Evolutionary conservation across 495 filamentous ascomycete genomes (phyloP).

Genomic region (Aspergillus mulundensis): DNA sequence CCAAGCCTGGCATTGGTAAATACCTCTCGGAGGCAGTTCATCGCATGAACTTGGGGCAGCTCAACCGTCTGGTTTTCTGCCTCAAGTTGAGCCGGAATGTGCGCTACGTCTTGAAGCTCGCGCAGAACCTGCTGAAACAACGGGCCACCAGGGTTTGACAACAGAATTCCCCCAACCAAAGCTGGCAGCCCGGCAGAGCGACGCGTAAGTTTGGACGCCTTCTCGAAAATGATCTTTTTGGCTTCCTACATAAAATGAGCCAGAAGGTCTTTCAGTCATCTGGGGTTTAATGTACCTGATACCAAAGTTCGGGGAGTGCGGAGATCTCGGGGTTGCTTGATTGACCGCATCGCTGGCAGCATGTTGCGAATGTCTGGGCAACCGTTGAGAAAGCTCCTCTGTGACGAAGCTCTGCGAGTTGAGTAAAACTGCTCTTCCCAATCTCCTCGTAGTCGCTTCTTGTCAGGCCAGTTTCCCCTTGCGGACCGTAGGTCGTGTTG

Average conservation of each 20-base stretch:
- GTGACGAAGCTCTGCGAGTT: constrained; percentile 80
- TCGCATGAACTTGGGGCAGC: constrained; percentile 86
- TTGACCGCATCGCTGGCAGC: constrained; percentile 60
- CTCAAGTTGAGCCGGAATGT: constrained; percentile 46
- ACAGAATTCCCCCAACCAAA: constrained; percentile 71
- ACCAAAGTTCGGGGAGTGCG: constrained; percentile 50
- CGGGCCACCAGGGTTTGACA: constrained; percentile 31
- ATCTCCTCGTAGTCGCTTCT: constrained; percentile 47
- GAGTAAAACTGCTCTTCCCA: constrained; percentile 69
- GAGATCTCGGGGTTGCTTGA: constrained; percentile 43
- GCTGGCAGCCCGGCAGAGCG: constrained; percentile 89
- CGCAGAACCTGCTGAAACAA: constrained; percentile 48
- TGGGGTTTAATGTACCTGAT: constrained; percentile 46
- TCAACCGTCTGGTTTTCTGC: constrained; percentile 47
- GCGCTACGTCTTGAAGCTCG: constrained; percentile 56
- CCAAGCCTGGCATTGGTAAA: constrained; percentile 75
- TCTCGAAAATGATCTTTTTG: constrained; percentile 59
- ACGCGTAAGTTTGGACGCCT: constrained; percentile 74
- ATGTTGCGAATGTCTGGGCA: constrained; percentile 76
- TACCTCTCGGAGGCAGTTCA: constrained; percentile 86
- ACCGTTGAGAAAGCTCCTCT: constrained; percentile 93
- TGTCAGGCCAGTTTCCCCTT: constrained; percentile 27
- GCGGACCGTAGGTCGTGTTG: constrained; percentile 37
- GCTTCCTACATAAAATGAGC: constrained; percentile 44
- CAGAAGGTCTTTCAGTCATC: background rate